Base-by-base conservation (phyloP, 768 basidiomycete genomes). In the Suillus luteus region DNA sequence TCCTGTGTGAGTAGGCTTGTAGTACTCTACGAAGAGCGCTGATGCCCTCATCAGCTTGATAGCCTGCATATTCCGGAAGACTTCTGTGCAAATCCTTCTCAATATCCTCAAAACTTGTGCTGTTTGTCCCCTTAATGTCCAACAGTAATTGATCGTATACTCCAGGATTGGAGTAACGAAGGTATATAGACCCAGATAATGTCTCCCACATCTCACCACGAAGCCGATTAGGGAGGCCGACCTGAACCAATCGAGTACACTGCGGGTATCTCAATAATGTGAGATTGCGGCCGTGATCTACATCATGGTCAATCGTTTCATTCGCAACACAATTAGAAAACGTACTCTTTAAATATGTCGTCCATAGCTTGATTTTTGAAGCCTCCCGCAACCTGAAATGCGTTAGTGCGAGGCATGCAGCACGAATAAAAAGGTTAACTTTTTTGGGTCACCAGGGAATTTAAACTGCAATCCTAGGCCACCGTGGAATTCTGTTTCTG, bases 191-290 rank as follows among this genome's bases (percentile, higher is more conserved):
- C 0, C 97, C 97, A 5, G 95, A 96, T 14, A 98, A 83, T 0
- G 93, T 91, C 77, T 99, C 97, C 97, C 97, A 99, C 80, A 99
- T 90, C 75, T 99, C 97, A 15, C 97, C 97, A 27, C 97, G 86
- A 10, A 99, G 82, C 19, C 95, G 83, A 69, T 96, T 97, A 2
- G 97, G 97, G 4, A 99, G 82, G 55, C 97, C 97, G 60, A 99
- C 96, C 78, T 97, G 96, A 1, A 99, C 90, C 33, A 99, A 85
- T n/a, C 97, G 90, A 48, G 96, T 97, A 72, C 94, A 95, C 75
- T 96, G 91, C 0, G 97, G 96, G 75, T 98, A 99, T 38, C 96
- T 92, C 22, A 99, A 81, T 33, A 99, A 84, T 0, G 97, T 96
- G n/a, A 99, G 82, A 71, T 95, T 95, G 31, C 97, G 89, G 24